Conservation (phyloP, 129 eudicot genomes). For the Centella asiatica region DNA sequence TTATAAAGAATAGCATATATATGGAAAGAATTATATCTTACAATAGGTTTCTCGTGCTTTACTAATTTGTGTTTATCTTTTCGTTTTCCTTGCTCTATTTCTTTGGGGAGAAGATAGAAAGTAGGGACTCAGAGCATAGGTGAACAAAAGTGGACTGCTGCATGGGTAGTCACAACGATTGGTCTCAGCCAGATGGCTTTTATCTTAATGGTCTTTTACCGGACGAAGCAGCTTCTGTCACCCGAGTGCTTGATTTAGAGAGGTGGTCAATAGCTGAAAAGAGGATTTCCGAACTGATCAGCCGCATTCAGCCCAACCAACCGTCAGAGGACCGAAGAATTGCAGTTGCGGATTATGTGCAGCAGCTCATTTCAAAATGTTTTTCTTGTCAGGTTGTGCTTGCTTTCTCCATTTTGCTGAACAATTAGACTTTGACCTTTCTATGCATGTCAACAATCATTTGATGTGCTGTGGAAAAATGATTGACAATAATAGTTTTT, state of each 20-base stretch:
- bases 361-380: conserved; percentile 16
- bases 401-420: neutral
- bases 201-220: conserved; percentile 18
- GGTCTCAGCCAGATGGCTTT: conserved; percentile 7
- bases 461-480: neutral
- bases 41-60: neutral
- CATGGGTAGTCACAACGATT: conserved; percentile 18
- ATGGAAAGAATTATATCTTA: too few species aligned
- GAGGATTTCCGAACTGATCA: conserved; percentile 20
- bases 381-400: conserved; percentile 21
- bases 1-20: neutral
- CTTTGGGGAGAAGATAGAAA: neutral
- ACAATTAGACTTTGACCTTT: neutral
- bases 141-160: neutral
- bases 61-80: too few species aligned
- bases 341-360: conserved; percentile 20
- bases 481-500: neutral
- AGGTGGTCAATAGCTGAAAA: conserved; percentile 25
- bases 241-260: conserved; percentile 8
- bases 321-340: conserved; percentile 19
- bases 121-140: neutral
- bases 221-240: conserved; percentile 12
- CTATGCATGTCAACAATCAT: neutral
- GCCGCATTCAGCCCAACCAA: conserved; percentile 19
- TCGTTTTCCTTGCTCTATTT: neutral